Base-by-base conservation (phyloP, 2,329 filamentous ascomycete genomes). In the Cladosporium oxysporum region DNA sequence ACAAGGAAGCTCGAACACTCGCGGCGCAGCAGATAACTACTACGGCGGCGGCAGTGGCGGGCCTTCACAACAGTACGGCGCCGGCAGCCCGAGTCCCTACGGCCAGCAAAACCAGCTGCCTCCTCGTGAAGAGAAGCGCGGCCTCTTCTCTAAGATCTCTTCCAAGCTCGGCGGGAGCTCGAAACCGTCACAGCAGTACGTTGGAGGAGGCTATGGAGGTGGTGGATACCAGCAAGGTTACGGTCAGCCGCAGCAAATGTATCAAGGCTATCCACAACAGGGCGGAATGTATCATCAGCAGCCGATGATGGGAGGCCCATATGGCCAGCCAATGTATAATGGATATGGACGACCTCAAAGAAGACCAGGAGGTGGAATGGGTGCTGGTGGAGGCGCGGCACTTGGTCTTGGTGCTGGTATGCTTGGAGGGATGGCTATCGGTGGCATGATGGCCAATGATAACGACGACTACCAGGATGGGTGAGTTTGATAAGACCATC, bases 371-470 rank as follows among this genome's bases (percentile, higher is more conserved):
- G 71, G 71, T 2, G 84, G 84, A 2, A 82, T 94, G 79, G 91
- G 91, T n/a, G 83, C 86, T 67, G 87, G 84, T 1, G 92, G 91
- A 58, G 92, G 89, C 61, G 87, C 89, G 10, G 91, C 91, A 26
- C 81, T 96, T 52, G 93, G 93, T 80, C 78, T 91, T 4, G 93
- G 92, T 71, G 93, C 90, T 69, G 93, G 93, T 77, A 74, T 97
- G 75, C 73, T 97, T 1, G 93, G 92, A 71, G 93, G 93, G 64
- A 85, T 87, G 68, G 68, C 96, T 72, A 78, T 96, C 35, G 89
- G 84, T 2, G 83, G 90, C 73, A 88, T 89, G 1, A 83, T 93
- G 60, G 80, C 90, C 65, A 86, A 71, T 5, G 66, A 89, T 67
- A 76, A 84, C 57, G 78, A 63, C 47, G 61, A 91, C 70, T 79